phyloP scores from a whole-genome alignment of 2,329 filamentous ascomycete species.

The Sordariomycetes sp. region DNA sequence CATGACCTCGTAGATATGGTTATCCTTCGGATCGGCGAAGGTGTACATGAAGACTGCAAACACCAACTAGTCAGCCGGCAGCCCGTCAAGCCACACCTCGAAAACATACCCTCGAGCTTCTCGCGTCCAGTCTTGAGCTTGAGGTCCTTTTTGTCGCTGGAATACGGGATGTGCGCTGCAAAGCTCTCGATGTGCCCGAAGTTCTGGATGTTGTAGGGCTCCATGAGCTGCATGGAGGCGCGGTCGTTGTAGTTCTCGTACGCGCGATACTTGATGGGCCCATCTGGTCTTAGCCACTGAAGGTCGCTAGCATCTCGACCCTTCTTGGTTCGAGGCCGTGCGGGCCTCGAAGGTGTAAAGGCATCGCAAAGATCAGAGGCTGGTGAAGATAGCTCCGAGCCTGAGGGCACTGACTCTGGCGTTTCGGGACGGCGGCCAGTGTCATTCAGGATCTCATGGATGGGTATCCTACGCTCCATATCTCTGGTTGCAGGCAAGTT shows the following conservation, averaged over 20 bases:
- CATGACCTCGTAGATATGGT: slow-evolving; percentile 67
- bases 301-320: slow-evolving; percentile 17
- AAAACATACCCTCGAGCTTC: slow-evolving; percentile 68
- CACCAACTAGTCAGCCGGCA: slow-evolving; percentile 1
- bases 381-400: slow-evolving; percentile 4
- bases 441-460: slow-evolving; percentile 4
- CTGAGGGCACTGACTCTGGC: slow-evolving; percentile 1
- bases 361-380: slow-evolving; percentile 2
- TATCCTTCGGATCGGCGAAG: slow-evolving; percentile 61
- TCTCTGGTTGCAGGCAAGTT: neutral
- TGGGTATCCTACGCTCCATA: slow-evolving; percentile 3
- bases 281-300: slow-evolving; percentile 53
- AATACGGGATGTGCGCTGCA: slow-evolving; percentile 79
- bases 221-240: slow-evolving; percentile 48
- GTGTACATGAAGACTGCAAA: slow-evolving; percentile 78
- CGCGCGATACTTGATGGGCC: slow-evolving; percentile 64
- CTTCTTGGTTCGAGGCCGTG: slow-evolving; percentile 32
- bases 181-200: slow-evolving; percentile 52
- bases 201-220: slow-evolving; percentile 57
- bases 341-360: neutral
- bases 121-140: slow-evolving; percentile 78
- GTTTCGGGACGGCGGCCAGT: neutral
- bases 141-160: slow-evolving; percentile 88
- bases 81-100: neutral
- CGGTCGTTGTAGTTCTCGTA: slow-evolving; percentile 56